Base-by-base conservation (phyloP, 2,329 filamentous ascomycete species). In the Aspergillus sp. region DNA sequence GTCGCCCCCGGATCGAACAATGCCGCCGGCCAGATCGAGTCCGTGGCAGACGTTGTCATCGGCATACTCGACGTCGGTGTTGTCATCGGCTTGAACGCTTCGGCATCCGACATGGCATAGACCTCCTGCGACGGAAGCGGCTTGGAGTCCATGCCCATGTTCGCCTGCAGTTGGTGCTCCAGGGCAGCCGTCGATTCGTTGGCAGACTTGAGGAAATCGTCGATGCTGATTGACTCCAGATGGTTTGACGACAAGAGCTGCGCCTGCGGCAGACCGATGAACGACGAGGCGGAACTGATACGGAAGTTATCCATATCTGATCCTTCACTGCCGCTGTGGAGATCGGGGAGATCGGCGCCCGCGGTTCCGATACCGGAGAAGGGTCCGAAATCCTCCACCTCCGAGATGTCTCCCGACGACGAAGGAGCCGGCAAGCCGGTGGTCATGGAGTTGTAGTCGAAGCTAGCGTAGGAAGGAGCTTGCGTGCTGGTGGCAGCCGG, bases 341-440 rank as follows among this genome's bases (percentile, higher is more conserved):
- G 65, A 53, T 79, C 75, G 52, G 75, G 72, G 55, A 75, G 64
- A 60, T 77, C 71, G 63, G 67, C 66, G 49, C 65, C 65, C 49
- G 67, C 57, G 39, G 65, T 63, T 22, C 66, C 70, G 31, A 75
- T 59, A 22, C 66, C 71, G 16, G 71, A 71, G 52, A 75, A 68
- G 7, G 72, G 69, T 16, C 71, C 70, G 54, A 74, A 78, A 49
- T 82, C 80, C 31, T 81, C 80, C 12, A 76, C 72, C 63, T 82
- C 80, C 3, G 80, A 82, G 20, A 78, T 71, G 51, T 81, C 80
- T n/a, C 78, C 80, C 5, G 80, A 81, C 3, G 80, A 81, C 9
- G 79, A 80, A 11, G 75, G 77, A 1, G 77, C 72, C 12, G 78
- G 68, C 9, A 76, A 72, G 29, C 75, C 71, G 24, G 73, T 73